A percentile compares a stretch with the other conserved stretches of the same genome.
phyloP scores from a whole-genome alignment of 192 early-diverging fungal genomes.

The Coemansia sp. region DNA sequence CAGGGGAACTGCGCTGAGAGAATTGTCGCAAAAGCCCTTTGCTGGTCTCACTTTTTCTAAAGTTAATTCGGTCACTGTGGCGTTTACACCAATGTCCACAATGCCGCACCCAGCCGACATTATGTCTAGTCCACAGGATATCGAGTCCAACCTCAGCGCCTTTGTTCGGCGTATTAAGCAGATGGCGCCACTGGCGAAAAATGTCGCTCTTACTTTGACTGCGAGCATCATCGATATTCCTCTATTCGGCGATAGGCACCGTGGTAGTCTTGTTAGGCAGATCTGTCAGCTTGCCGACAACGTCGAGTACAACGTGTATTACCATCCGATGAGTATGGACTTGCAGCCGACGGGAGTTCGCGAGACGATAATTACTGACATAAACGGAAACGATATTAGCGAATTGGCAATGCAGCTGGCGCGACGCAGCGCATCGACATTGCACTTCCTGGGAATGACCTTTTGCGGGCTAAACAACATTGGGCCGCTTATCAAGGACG shows the following conservation, averaged over 20 bases:
- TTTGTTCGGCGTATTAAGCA: background rate
- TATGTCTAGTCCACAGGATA: background rate
- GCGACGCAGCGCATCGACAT: background rate
- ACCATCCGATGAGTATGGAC: background rate
- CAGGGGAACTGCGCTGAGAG: background rate
- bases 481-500: background rate
- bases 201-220: background rate
- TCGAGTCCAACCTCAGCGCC: background rate
- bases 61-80: background rate
- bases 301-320: background rate
- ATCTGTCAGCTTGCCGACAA: background rate
- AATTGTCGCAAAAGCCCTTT: background rate
- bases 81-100: background rate
- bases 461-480: background rate
- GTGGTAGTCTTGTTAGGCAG: background rate
- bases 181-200: background rate
- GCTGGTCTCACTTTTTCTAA: background rate
- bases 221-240: background rate
- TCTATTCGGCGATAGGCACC: background rate
- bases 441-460: background rate
- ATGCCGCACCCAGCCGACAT: background rate
- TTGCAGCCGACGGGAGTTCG: background rate
- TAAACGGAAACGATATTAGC: background rate
- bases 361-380: background rate
- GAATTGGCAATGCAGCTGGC: background rate